These are phyloP conservation scores for Niebla homalea DNA, from an alignment of 495 filamentous ascomycete genomes.

Conservation along the genomic window DNA sequence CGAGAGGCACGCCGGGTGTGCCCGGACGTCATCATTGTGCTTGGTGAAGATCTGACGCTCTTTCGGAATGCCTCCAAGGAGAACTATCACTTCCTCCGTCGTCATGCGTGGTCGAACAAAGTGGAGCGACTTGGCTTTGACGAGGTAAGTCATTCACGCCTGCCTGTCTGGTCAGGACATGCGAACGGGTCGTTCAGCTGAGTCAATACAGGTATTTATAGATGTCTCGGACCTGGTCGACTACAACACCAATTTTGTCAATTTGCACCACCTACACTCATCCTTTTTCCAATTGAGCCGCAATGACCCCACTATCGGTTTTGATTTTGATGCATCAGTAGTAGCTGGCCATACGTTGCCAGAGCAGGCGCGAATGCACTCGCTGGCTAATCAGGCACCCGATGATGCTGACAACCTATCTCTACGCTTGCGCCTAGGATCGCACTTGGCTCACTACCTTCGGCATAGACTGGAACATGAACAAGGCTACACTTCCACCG, in stretches of 20 bases:
- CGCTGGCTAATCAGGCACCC: neutral
- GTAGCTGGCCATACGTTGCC: conserved; percentile 49
- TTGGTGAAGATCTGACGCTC: conserved; percentile 74
- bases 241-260: conserved; percentile 63
- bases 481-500: conserved; percentile 75
- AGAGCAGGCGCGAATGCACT: conserved; percentile 2
- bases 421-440: conserved; percentile 49
- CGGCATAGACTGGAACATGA: conserved; percentile 57
- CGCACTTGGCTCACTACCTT: conserved; percentile 62
- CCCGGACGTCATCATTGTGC: conserved; percentile 71
- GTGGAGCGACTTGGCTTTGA: conserved; percentile 78
- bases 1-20: conserved; percentile 66
- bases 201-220: conserved; percentile 38
- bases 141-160: conserved; percentile 37
- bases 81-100: conserved; percentile 55
- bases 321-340: conserved; percentile 55
- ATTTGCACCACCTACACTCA: conserved; percentile 43
- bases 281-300: conserved; percentile 74
- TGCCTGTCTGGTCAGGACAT: neutral
- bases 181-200: conserved; percentile 2
- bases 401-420: conserved; percentile 22
- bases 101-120: conserved; percentile 58
- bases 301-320: conserved; percentile 65
- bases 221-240: conserved; percentile 77
- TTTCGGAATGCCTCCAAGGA: conserved; percentile 79